Evolutionary conservation across 441 rosid genomes (phyloP).

Genomic region (Caryocar brasiliense): DNA sequence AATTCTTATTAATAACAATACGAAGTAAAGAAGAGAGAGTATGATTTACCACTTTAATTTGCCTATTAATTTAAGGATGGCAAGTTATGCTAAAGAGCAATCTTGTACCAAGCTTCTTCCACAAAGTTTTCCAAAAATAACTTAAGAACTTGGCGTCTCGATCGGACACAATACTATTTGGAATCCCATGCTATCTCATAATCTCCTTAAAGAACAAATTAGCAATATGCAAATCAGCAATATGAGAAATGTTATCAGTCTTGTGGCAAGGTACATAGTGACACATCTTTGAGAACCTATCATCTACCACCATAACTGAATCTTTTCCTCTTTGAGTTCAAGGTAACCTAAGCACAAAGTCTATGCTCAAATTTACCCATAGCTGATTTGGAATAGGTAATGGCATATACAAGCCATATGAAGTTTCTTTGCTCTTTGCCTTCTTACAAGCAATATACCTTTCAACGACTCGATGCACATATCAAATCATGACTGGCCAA

Average conservation of each 20-base stretch:
- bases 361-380: background rate
- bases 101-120: background rate
- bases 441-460: background rate
- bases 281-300: background rate
- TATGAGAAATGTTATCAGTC: background rate
- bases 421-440: background rate
- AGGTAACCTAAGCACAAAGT: background rate
- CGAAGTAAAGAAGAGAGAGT: background rate
- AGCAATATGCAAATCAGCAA: background rate
- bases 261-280: constrained; percentile 1
- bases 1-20: background rate
- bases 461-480: background rate
- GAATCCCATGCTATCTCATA: background rate
- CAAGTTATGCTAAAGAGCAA: background rate
- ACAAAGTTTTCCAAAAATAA: background rate
- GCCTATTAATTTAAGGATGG: no score
- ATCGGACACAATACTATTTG: no score
- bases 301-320: background rate
- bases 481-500: background rate
- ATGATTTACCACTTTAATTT: background rate
- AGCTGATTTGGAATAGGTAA: background rate
- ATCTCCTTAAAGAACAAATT: background rate
- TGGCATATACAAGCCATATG: background rate
- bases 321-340: background rate
- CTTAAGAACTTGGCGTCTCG: background rate